phyloP scores from a whole-genome alignment of 768 basidiomycete species.

The Roridomyces roridus region DNA sequence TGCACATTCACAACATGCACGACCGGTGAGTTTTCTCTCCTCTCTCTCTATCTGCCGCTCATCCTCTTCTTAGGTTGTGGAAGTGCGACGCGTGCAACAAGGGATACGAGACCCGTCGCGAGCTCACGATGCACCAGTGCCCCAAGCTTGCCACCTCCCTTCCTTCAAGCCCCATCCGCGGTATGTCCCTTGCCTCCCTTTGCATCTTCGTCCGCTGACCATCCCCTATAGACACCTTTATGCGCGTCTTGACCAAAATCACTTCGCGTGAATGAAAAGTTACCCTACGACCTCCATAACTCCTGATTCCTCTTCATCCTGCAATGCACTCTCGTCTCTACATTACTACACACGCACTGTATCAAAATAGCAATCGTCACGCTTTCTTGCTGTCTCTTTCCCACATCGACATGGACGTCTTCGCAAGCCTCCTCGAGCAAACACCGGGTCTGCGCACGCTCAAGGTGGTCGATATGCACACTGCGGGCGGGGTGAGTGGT shows the following conservation, averaged over 20 bases:
- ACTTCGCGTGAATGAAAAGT: slow-evolving; percentile 19
- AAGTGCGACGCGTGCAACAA: neutral
- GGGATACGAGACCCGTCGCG: slow-evolving; percentile 1
- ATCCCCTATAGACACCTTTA: slow-evolving; percentile 20
- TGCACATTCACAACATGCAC: slow-evolving; percentile 43
- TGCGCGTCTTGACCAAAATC: slow-evolving; percentile 25
- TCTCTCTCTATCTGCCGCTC: no score
- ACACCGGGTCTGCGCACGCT: slow-evolving; percentile 17
- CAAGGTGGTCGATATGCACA: slow-evolving; percentile 44
- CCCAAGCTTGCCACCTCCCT: no score
- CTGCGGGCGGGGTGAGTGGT: slow-evolving; percentile 39
- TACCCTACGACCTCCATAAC: no score
- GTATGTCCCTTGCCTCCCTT: slow-evolving; percentile 25
- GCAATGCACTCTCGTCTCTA: neutral
- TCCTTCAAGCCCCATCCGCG: slow-evolving; percentile 35
- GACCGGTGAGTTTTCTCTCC: neutral
- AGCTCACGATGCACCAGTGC: slow-evolving; percentile 2
- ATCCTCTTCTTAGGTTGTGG: neutral
- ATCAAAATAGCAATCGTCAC: neutral
- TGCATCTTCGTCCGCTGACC: neutral
- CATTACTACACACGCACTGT: neutral
- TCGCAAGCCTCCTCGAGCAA: no score
- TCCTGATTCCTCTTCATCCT: no score
- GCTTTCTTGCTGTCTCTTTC: no score
- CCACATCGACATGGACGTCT: no score